Base-by-base conservation (phyloP, 805 yeast species). In the Wickerhamiella lipophila region DNA sequence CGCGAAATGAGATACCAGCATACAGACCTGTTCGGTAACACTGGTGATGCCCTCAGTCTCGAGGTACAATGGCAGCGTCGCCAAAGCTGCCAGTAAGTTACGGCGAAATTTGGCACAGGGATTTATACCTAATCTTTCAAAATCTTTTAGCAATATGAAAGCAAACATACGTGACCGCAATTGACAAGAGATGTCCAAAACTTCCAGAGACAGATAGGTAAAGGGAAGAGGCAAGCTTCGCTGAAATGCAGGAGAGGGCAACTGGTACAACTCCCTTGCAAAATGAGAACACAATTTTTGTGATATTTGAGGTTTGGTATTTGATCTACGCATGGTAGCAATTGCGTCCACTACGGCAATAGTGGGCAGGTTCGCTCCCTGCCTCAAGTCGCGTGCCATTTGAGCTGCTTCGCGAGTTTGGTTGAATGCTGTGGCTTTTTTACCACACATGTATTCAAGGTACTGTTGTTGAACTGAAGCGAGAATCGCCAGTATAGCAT, bases 61-160 rank as follows among this genome's bases (percentile, higher is more conserved):
- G 11, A 44, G 23, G 32, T 44, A 44, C n/a, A 44, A 32, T 11
- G 47, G 47, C n/a, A 44, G 41, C 32, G 40, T 3, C n/a, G 19
- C 26, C 16, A 44, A 19, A 12, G 12, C 41, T 2, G 22, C 30
- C 12, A 35, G 13, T 21, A 44, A 12, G 6, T 23, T 15, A 23
- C 22, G 19, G 23, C 34, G 25, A 22, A 30, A 21, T 25, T 30
- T 27, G 21, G 15, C 41, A 21, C 23, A 19, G 15, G 41, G 40
- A 11, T 25, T 9, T 8, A 21, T n/a, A 8, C 34, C 47, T 3
- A 44, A 25, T 15, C 13, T 11, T 12, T 21, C n/a, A 13, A 44
- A 16, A 30, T 34, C 41, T 6, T 32, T 2, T 3, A 34, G n/a
- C 16, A 44, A 16, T 3, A 44, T 8, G 3, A 15, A 18, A n/a